Evolutionary conservation across 345 rosid genomes (phyloP).

Genomic region (Eucalyptus brandiana): DNA sequence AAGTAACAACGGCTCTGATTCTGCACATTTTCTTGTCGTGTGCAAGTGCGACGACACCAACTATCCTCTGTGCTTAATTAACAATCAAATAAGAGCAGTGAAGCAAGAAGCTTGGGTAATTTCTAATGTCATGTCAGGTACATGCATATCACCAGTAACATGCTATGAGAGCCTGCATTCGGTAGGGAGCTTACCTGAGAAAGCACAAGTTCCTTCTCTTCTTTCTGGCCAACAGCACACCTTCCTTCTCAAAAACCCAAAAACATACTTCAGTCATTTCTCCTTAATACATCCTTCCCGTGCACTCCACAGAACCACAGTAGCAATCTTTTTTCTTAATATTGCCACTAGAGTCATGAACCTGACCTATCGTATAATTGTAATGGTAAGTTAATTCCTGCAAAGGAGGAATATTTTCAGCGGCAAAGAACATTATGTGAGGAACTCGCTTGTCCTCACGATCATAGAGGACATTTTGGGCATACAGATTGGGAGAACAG

Average conservation of each 20-base stretch:
- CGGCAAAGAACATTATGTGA: slow-evolving; percentile 82
- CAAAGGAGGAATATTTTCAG: slow-evolving; percentile 81
- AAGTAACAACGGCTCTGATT: neutral
- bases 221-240: neutral
- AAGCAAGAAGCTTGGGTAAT: neutral
- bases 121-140: neutral
- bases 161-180: neutral
- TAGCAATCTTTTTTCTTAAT: slow-evolving; percentile 58
- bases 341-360: slow-evolving; percentile 53
- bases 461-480: slow-evolving; percentile 79
- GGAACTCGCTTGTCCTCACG: slow-evolving; percentile 66
- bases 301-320: slow-evolving; percentile 74
- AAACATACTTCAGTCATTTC: neutral
- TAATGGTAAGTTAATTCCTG: slow-evolving; percentile 81
- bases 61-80: neutral
- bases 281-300: slow-evolving; percentile 64
- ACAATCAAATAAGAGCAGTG: neutral
- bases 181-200: neutral
- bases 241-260: neutral
- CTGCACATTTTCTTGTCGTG: neutral
- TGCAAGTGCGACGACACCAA: neutral
- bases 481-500: slow-evolving; percentile 88
- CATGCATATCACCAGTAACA: neutral
- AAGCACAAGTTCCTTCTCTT: neutral
- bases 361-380: slow-evolving; percentile 56